Base-by-base conservation (phyloP, 2,329 filamentous ascomycete genomes). In the Penicillium occitanis region DNA sequence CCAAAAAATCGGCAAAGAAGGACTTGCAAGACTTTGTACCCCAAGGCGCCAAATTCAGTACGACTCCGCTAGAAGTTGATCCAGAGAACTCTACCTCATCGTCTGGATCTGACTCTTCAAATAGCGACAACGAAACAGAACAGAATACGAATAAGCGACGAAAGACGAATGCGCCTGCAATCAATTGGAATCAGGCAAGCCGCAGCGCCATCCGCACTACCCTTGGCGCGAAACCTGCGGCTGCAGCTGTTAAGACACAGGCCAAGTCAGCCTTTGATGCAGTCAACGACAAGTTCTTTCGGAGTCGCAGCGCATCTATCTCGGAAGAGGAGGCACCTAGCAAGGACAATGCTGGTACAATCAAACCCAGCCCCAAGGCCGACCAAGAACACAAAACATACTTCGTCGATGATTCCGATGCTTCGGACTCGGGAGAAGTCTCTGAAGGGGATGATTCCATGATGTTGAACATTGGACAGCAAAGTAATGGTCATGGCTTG, bases 131-230 rank as follows among this genome's bases (percentile, higher is more conserved):
- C 17, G 66, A 68, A 14, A 69, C 69, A 5, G 70, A 68, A 10
- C 66, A 66, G 6, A 67, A 69, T 25, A 66, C 60, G 22, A 65
- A 46, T 46, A 66, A 69, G 25, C 8, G 64, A 2, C 50, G 62
- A 5, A 44, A 67, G 22, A 67, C 58, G 61, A 73, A 72, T 13
- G 69, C 72, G 28, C 74, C 75, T 10, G 72, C 73, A 1, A 73
- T 76, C n/a, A 80, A 76, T 64, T 83, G 81, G 81, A 83, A 83
- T 61, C 75, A 79, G 65, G 77, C 77, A 22, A 77, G 76, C 28
- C 79, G 78, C 58, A 74, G 73, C 51, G 74, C 76, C 8, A 75
- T 83, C 55, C 74, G 81, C 46, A 83, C 79, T 17, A 78, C 78
- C 0, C 76, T 83, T 62, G 73, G 76, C 33, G 72, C 72, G 63